Percentiles rank a stretch among this genome's conserved stretches.
These are phyloP conservation scores for Thuidium tamariscinum DNA, from an alignment of 225 moss, liverwort and hornwort genomes.

Conservation along the genomic window DNA sequence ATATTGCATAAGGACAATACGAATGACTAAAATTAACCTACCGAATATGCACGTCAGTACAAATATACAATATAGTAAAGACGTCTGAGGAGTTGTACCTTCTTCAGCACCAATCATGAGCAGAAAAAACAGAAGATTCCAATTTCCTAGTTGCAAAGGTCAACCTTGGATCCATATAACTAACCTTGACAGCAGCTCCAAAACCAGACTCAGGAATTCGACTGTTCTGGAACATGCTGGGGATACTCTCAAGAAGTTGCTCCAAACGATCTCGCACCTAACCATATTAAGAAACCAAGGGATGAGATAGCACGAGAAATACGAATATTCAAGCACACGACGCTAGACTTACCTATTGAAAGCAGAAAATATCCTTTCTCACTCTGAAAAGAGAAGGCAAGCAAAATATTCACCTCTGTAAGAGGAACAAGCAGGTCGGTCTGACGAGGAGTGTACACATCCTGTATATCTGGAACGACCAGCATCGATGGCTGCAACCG, in stretches of 20 bases:
- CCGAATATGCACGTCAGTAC: not conserved
- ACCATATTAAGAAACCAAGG: not conserved
- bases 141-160: not conserved
- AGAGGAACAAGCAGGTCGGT: slow-evolving; percentile 83
- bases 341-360: not conserved
- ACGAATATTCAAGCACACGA: not conserved
- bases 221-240: slow-evolving; percentile 87
- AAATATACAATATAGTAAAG: not conserved
- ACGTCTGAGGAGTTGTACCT: not conserved
- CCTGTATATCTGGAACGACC: slow-evolving; percentile 94
- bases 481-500: slow-evolving; percentile 89
- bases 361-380: not conserved
- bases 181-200: slow-evolving; percentile 90
- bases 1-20: not conserved
- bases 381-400: not conserved
- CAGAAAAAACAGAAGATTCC: not conserved
- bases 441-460: slow-evolving; percentile 97
- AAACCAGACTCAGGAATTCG: slow-evolving; percentile 81
- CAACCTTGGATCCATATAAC: not conserved
- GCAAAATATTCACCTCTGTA: slow-evolving; percentile 41
- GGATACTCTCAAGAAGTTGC: slow-evolving; percentile 82
- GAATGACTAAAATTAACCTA: not conserved
- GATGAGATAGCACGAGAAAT: not conserved
- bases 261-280: slow-evolving; percentile 88
- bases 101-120: not conserved